Percentiles rank a stretch among this genome's conserved stretches.
Conservation (phyloP, 179 eudicot genomes). For the Spergularia azorica region DNA sequence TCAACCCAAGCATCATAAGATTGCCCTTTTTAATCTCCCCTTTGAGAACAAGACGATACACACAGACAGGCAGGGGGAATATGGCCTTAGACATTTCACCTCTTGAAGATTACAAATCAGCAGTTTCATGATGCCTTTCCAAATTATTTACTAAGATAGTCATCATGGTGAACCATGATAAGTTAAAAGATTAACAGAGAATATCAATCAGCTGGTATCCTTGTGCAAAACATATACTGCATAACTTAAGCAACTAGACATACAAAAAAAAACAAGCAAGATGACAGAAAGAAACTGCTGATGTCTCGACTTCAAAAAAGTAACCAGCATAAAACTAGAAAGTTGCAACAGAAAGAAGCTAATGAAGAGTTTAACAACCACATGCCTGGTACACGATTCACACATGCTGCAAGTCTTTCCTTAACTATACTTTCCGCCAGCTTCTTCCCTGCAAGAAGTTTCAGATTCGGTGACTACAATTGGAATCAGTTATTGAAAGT, state of each 20-base stretch:
- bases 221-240: background rate
- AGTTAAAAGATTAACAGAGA: background rate
- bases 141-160: too few species aligned
- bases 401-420: conserved; percentile 96
- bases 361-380: too few species aligned
- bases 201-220: background rate
- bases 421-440: conserved; percentile 88
- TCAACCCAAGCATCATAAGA: background rate
- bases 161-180: too few species aligned
- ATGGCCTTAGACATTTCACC: too few species aligned
- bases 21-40: background rate
- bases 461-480: background rate
- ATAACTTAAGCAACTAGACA: background rate
- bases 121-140: too few species aligned
- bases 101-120: too few species aligned
- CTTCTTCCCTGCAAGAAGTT: conserved; percentile 61
- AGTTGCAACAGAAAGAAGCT: too few species aligned
- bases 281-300: background rate
- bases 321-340: background rate
- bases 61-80: too few species aligned
- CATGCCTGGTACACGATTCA: conserved; percentile 92
- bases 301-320: background rate
- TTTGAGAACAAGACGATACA: too few species aligned
- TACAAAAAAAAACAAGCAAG: background rate
- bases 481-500: background rate